Evolutionary conservation across 192 early-diverging fungal genomes (phyloP), one percentile per base, ranked within the genome.

Genomic region (Coemansia sp.): DNA sequence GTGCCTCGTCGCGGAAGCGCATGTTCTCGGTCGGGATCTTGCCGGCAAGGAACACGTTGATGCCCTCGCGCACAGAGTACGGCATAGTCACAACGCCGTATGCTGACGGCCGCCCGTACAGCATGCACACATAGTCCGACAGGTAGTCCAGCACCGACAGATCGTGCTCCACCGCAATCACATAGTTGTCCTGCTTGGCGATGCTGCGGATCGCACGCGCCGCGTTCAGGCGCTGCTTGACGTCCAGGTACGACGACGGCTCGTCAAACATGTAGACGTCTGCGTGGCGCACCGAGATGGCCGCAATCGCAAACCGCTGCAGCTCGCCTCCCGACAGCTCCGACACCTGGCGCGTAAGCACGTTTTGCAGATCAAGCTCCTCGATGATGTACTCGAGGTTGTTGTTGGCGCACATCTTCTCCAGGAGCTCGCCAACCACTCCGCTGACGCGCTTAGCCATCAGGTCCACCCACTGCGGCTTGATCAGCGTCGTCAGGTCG

Each of bases 211-310:
- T 96, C 23, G 95, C 92, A 38, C 87, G 84, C 64, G 95, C 95
- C 62, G 97, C 97, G 71, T 97, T 97, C 76, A 98, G 85, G 88
- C 97, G 93, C 86, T 98, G 97, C 89, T 97, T 98, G 55, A 98
- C 97, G 85, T 98, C 97, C 64, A 98, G 79, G 76, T 97, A 98
- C 51, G 91, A 93, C 43, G 97, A 98, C 57, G 97, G 97, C 84
- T 98, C 97, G 78, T 98, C 97, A 78, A 96, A 95, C 97, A 98
- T 97, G 85, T 96, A 97, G 52, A 98, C 94, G 81, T 97, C 92
- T 53, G 92, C 94, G 14, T 87, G 71, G 72, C 93, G 93, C 60
- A 96, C 90, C 53, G 84, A 84, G 18, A 92, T 87, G 38, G 94
- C 85, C 26, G 88, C 92, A 84, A 98, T 98, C 66, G 97, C 95